A percentile compares a stretch with the other conserved stretches of the same genome.
Conservation (phyloP, 257 asterid species). For the Fraxinus anomala region DNA sequence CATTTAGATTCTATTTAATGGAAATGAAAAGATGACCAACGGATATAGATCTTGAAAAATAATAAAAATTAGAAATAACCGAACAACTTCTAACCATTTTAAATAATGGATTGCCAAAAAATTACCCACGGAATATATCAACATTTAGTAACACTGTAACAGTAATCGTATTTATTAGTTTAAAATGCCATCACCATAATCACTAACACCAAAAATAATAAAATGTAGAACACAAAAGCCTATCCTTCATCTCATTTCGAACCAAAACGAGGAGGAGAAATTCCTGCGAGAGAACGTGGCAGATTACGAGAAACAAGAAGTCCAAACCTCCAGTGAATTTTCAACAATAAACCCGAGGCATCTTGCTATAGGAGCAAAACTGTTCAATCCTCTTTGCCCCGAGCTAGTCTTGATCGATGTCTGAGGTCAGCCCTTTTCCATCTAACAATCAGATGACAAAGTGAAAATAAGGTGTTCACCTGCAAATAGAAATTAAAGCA, state of each 20-base stretch:
- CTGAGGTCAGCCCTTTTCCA: constrained; percentile 92
- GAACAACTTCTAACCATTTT: too few species aligned
- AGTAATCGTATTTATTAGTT: background rate
- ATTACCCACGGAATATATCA: too few species aligned
- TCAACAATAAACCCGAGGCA: background rate
- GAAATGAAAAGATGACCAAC: too few species aligned
- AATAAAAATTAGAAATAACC: too few species aligned
- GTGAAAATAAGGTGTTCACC: constrained; percentile 84
- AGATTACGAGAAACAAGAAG: background rate
- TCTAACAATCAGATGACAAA: constrained; percentile 76
- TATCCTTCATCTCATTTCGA: background rate
- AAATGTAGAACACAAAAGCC: background rate
- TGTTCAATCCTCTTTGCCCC: constrained; percentile 60
- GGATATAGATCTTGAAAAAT: too few species aligned
- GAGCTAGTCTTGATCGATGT: constrained; percentile 86
- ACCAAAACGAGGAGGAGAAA: background rate
- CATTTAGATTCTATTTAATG: too few species aligned
- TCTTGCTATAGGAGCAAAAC: background rate
- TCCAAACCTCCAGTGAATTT: background rate
- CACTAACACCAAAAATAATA: background rate
- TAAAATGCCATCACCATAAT: background rate
- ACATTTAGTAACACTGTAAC: too few species aligned
- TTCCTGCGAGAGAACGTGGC: background rate
- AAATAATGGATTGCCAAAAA: too few species aligned
- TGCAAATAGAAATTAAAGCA: constrained; percentile 35